These are phyloP conservation scores for Vitis amurensis DNA, from an alignment of 164 flowering plant species.

Conservation along the genomic window DNA sequence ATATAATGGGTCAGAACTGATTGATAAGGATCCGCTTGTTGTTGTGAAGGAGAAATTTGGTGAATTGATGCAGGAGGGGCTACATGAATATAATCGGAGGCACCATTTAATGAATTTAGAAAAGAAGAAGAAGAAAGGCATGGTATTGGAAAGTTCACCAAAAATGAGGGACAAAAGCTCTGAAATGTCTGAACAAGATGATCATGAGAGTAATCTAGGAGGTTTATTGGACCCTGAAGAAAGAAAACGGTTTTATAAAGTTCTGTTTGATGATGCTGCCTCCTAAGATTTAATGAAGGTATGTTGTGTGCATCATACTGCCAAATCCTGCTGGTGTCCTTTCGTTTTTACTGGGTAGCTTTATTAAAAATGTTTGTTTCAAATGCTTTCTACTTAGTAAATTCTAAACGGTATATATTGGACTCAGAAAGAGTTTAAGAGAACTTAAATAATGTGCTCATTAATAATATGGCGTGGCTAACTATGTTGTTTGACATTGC, in stretches of 20 bases:
- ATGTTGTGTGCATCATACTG: background rate
- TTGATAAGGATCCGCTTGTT: conserved; percentile 86
- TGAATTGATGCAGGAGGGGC: conserved; percentile 92
- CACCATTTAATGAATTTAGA: conserved; percentile 57
- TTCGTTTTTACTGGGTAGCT: too few species aligned
- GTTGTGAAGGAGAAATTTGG: conserved; percentile 90
- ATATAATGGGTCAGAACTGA: conserved; percentile 66
- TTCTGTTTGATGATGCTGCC: conserved; percentile 47
- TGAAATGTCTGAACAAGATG: conserved; percentile 45
- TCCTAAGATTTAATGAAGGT: conserved; percentile 12
- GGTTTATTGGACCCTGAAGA: conserved; percentile 75
- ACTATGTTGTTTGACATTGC: too few species aligned
- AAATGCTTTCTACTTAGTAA: too few species aligned
- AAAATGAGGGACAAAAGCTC: conserved; percentile 21
- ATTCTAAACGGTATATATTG: too few species aligned
- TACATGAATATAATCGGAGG: conserved; percentile 73
- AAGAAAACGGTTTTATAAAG: conserved; percentile 74
- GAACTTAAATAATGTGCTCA: too few species aligned
- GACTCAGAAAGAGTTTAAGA: too few species aligned
- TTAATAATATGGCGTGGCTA: too few species aligned
- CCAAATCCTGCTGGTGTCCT: background rate
- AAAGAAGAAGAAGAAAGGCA: conserved; percentile 59
- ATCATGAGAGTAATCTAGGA: conserved; percentile 33
- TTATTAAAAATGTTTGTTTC: too few species aligned
- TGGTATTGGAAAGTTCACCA: conserved; percentile 24